Conservation (phyloP, 2,329 filamentous ascomycete genomes). For the Paraphaeosphaeria minitans region DNA sequence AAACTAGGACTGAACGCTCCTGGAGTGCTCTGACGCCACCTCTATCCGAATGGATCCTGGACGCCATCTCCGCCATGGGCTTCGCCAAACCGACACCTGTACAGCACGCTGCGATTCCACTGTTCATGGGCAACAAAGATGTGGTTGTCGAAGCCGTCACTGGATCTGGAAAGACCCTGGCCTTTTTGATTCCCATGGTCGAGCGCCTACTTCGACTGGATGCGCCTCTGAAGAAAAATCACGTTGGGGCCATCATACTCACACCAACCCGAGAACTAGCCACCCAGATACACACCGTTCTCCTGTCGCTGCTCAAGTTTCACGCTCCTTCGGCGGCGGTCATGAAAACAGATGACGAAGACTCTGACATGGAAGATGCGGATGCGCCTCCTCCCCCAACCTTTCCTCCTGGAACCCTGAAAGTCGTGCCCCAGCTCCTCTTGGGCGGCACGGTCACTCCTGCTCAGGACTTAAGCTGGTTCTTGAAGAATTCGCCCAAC, state of each 20-base stretch:
- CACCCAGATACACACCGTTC: slow-evolving; percentile 83
- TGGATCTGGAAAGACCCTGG: slow-evolving; percentile 43
- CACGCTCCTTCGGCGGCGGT: slow-evolving; percentile 77
- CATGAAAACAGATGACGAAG: slow-evolving; percentile 60
- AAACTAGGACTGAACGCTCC: slow-evolving; percentile 50
- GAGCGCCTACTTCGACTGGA: slow-evolving; percentile 80
- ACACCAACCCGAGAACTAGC: slow-evolving; percentile 93
- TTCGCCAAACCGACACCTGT: slow-evolving; percentile 90
- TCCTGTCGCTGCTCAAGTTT: slow-evolving; percentile 78
- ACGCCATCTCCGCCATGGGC: slow-evolving; percentile 82
- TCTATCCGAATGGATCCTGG: slow-evolving; percentile 81
- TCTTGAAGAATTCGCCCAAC: slow-evolving; percentile 84
- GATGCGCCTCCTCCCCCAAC: slow-evolving; percentile 45
- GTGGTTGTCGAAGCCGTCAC: slow-evolving; percentile 78
- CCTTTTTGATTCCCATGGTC: slow-evolving; percentile 80
- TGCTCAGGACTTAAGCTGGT: slow-evolving; percentile 83
- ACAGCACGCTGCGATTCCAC: slow-evolving; percentile 87
- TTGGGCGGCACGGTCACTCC: slow-evolving; percentile 81
- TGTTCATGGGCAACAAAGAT: slow-evolving; percentile 89
- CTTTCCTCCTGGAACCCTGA: slow-evolving; percentile 56
- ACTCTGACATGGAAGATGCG: slow-evolving; percentile 48
- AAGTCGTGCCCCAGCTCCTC: slow-evolving; percentile 77
- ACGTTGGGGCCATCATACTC: slow-evolving; percentile 88
- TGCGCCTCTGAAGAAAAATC: slow-evolving; percentile 84
- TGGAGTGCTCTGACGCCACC: slow-evolving; percentile 74